Base-by-base conservation (phyloP, 257 asterid genomes). In the Solanum virginianum region DNA sequence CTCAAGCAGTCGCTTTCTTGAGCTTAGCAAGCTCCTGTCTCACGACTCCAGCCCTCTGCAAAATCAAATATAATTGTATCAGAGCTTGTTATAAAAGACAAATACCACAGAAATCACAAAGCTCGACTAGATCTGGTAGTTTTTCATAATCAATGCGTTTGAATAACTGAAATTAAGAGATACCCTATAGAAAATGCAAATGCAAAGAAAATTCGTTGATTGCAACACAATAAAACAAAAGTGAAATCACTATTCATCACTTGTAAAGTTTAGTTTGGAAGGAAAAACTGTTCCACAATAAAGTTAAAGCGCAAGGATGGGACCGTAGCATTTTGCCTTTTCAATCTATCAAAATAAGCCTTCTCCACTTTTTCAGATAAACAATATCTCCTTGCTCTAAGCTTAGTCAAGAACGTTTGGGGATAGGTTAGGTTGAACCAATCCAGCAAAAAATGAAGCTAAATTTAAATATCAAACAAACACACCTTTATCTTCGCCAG, bases 401-500 rank as follows among this genome's bases (percentile, higher is more conserved):
- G 4, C 16, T 55, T 74, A 47, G 4, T 39, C 60, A 47, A 74
- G 11, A 47, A 41, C 24, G 81, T 22, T 14, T 7, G 15, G 55
- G 32, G 29, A 41, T 18, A 1, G 57, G 39, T 20, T 43, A 72
- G 20, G 9, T n/a, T 11, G 20, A 72, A 45, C 7, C 5, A 20
- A 32, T 43, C 32, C 4, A 43, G 51, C 4, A 83, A 62, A 59
- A n/a, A 49, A 26, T 26, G 80, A 63, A 24, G 79, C 16, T 1
- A 60, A 26, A 10, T 45, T 51, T 3, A 63, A 32, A 83, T 32
- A 80, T 5, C 7, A 17, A 20, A 41, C 63, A 53, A 41, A 5
- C 86, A 2, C 10, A 87, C 89, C 89, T 87, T 87, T 84, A 87
- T 87, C 77, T 87, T 87, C 32, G 89, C 87, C 85, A 87, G 57